Evolutionary conservation across 768 basidiomycete genomes (phyloP).

Genomic region (Chalciporus chontae): DNA sequence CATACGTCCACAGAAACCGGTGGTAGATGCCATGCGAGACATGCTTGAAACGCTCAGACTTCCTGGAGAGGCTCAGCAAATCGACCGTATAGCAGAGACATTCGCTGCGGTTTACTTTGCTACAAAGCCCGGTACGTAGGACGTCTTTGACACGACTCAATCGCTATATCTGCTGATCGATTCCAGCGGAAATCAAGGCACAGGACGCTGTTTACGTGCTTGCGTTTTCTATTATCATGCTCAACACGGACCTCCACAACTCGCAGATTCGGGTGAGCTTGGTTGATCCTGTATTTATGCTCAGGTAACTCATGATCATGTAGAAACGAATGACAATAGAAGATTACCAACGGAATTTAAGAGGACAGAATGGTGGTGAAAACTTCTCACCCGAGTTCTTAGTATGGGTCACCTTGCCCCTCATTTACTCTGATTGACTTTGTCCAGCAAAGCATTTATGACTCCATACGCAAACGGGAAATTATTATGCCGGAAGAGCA

Average conservation of each 20-base stretch:
- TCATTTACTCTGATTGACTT: conserved; percentile 9
- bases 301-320: conserved; percentile 4
- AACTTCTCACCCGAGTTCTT: conserved; percentile 87
- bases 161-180: not conserved
- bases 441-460: conserved; percentile 79
- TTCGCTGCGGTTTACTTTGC: conserved; percentile 92
- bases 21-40: conserved; percentile 95
- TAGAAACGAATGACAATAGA: conserved; percentile 97
- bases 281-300: not conserved
- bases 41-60: conserved; percentile 90
- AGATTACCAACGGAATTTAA: conserved; percentile 87
- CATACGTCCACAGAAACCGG: conserved; percentile 63
- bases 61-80: conserved; percentile 94
- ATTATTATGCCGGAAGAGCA: conserved; percentile 99
- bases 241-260: conserved; percentile 96
- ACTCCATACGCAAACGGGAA: conserved; percentile 90
- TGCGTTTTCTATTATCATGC: conserved; percentile 94
- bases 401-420: conserved; percentile 38
- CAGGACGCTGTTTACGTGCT: conserved; percentile 94
- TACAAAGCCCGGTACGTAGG: conserved; percentile 61
- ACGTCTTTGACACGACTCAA: not conserved
- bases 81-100: conserved; percentile 87
- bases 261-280: conserved; percentile 79
- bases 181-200: conserved; percentile 77
- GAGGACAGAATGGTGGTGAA: conserved; percentile 84